These are phyloP conservation scores for Conticribra weissflogii DNA, from an alignment of 108 stramenopile genomes.

Conservation along the genomic window DNA sequence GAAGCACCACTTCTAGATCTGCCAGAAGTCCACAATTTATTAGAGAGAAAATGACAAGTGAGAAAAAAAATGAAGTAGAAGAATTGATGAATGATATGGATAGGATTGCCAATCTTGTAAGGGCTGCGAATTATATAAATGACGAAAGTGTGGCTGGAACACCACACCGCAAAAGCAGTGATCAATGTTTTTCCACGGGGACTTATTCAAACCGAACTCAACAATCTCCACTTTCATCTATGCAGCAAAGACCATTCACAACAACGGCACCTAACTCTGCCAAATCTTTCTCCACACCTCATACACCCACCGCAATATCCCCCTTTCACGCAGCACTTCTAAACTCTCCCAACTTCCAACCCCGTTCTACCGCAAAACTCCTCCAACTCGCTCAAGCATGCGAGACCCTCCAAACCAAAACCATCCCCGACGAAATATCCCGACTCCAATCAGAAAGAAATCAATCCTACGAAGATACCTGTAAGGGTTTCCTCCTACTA, in stretches of 20 bases:
- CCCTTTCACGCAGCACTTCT: not conserved
- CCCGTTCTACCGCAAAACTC: constrained; percentile 33
- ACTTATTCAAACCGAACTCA: not conserved
- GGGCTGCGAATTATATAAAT: constrained; percentile 22
- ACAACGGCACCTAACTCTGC: not conserved
- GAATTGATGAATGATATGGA: constrained; percentile 39
- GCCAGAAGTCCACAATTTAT: not conserved
- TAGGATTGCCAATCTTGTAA: constrained; percentile 44
- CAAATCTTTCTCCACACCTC: not conserved
- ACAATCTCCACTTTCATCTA: not conserved
- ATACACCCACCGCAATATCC: constrained; percentile 1
- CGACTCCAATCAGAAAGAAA: constrained; percentile 16
- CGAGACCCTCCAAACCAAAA: constrained; percentile 13
- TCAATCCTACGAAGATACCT: constrained; percentile 21
- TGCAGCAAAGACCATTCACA: not conserved
- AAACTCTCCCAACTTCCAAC: constrained; percentile 5
- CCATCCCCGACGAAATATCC: constrained; percentile 41
- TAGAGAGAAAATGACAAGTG: not conserved
- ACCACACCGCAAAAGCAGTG: not conserved
- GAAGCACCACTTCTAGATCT: not conserved
- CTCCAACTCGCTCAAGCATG: constrained; percentile 37
- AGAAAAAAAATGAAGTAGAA: too few relatives aligned
- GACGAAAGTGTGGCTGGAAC: not conserved
- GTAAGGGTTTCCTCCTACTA: constrained; percentile 10
- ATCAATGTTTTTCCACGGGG: not conserved